Conservation (phyloP, 2,329 filamentous ascomycete genomes). For the Colletotrichum abscissum region DNA sequence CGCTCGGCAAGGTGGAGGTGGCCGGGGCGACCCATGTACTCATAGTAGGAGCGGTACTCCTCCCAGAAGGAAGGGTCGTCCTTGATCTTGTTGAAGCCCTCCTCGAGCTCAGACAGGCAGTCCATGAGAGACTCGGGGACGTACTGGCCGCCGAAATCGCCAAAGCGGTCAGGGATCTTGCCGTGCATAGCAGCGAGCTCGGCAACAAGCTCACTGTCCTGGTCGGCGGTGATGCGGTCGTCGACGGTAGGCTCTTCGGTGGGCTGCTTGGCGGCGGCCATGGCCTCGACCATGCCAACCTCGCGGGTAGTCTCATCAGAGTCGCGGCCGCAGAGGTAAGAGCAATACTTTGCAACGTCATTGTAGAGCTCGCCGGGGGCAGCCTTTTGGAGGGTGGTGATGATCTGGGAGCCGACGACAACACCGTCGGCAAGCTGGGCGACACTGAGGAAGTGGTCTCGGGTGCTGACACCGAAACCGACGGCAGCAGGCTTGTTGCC, state of each 20-base stretch:
- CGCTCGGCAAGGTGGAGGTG: conserved; percentile 90
- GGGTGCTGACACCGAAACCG: conserved; percentile 95
- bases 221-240: conserved; percentile 68
- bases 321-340: conserved; percentile 68
- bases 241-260: conserved; percentile 72
- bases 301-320: conserved; percentile 65
- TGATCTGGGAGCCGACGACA: conserved; percentile 95
- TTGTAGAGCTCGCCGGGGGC: conserved; percentile 73
- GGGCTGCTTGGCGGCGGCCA: conserved; percentile 69
- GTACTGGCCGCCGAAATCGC: conserved; percentile 96
- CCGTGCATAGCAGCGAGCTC: conserved; percentile 86
- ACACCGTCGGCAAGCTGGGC: conserved; percentile 90
- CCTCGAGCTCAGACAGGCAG: conserved; percentile 89
- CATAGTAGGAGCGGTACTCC: conserved; percentile 94
- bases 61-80: conserved; percentile 96
- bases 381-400: conserved; percentile 81
- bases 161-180: conserved; percentile 86
- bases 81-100: conserved; percentile 87
- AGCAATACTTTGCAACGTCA: conserved; percentile 88
- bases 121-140: conserved; percentile 99
- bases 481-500: conserved; percentile 91
- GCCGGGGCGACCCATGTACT: conserved; percentile 95
- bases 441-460: conserved; percentile 91
- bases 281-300: conserved; percentile 76
- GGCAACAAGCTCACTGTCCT: conserved; percentile 75